Evolutionary conservation across 1,284 basidiomycete genomes (phyloP), one percentile per base, ranked within the genome.

Genomic region (Malassezia sp.): DNA sequence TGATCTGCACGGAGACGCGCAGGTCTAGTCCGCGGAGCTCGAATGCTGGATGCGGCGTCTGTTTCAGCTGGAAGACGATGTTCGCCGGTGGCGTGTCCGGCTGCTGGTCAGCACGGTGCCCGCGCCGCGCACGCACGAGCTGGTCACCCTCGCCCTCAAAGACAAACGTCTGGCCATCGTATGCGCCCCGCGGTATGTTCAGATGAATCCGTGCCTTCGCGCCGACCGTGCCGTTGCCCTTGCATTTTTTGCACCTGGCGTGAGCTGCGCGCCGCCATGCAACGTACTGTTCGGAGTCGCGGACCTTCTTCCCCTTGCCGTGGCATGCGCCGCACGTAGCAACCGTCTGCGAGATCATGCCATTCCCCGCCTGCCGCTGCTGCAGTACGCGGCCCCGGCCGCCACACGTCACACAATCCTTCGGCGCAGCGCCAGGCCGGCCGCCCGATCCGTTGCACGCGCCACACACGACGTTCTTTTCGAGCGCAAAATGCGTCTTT

Each of bases 241-340:
- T 90, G 73, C 90, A 97, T 68, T 86, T 90, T 73, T 89, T 95
- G 75, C 90, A 96, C n/a, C n/a, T n/a, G n/a, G n/a, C n/a, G n/a
- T n/a, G n/a, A n/a, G n/a, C n/a, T n/a, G n/a, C n/a, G n/a, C n/a
- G n/a, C n/a, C n/a, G n/a, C n/a, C n/a, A n/a, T n/a, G n/a, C n/a
- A n/a, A n/a, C n/a, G n/a, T n/a, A n/a, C 82, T 81, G 76, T 57
- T 95, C 90, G 68, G 91, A 91, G 58, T 91, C 88, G 45, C 82
- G 79, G 30, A 91, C 71, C 60, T 80, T 84, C 61, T 80, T 77
- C 1, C 90, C 90, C 47, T 74, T 74, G 1, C 90, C 90, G 38
- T 80, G 73, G 63, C 90, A 96, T 37, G 83, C 80, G 15, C 79
- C 72, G 64, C 90, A 96, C 51, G 76, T 73, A 12, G 73, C 64